These are phyloP conservation scores for Maudiozyma barnettii DNA, from an alignment of 805 yeast genomes.

Conservation along the genomic window DNA sequence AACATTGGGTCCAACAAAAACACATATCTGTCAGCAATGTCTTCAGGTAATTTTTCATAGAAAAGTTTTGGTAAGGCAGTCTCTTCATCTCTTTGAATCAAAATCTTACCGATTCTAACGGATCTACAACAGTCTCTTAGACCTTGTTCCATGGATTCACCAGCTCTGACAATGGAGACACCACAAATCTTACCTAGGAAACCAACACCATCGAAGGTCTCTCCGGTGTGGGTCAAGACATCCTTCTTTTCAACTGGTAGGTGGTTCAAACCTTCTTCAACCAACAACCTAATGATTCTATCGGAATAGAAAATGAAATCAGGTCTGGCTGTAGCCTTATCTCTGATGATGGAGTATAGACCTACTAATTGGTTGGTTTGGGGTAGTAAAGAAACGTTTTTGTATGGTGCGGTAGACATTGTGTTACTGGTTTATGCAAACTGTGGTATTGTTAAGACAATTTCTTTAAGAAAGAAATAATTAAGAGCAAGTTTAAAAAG, in stretches of 20 bases:
- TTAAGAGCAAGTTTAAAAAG: background rate
- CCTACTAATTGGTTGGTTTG: slow-evolving; percentile 88
- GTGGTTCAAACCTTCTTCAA: slow-evolving; percentile 91
- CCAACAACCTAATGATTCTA: slow-evolving; percentile 83
- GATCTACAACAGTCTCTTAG: slow-evolving; percentile 94
- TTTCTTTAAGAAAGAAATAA: background rate
- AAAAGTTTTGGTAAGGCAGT: slow-evolving; percentile 87
- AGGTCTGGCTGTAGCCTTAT: slow-evolving; percentile 67
- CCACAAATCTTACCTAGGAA: slow-evolving; percentile 95
- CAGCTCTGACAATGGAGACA: slow-evolving; percentile 96
- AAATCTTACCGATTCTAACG: slow-evolving; percentile 90
- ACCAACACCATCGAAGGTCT: slow-evolving; percentile 61
- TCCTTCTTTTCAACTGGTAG: slow-evolving; percentile 69
- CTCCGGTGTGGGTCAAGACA: slow-evolving; percentile 71
- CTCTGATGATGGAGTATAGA: slow-evolving; percentile 83
- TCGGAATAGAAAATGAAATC: slow-evolving; percentile 95
- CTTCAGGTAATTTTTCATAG: slow-evolving; percentile 91
- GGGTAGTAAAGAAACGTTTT: slow-evolving; percentile 57
- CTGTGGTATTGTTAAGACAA: background rate
- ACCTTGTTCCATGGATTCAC: slow-evolving; percentile 99
- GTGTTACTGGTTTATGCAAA: background rate
- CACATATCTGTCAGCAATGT: slow-evolving; percentile 79
- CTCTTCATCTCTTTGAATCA: slow-evolving; percentile 97
- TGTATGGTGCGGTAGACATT: slow-evolving; percentile 28
- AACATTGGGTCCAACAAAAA: slow-evolving; percentile 92